Evolutionary conservation across 73 alveolate genomes (phyloP).

Genomic region (Symbiodinium pilosum): DNA sequence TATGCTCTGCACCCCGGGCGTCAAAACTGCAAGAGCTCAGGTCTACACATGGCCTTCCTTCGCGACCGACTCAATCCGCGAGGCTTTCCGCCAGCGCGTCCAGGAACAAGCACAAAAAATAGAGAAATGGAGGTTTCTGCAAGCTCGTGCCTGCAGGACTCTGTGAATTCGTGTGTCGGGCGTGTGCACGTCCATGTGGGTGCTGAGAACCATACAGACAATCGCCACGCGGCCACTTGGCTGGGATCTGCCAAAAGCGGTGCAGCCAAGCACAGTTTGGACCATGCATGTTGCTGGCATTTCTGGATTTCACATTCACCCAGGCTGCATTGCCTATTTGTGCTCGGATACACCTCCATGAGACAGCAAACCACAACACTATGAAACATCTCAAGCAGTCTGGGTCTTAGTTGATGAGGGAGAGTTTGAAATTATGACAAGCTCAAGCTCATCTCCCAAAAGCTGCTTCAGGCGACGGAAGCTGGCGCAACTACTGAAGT

Average conservation of each 20-base stretch:
- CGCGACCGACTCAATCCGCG: constrained; percentile 4
- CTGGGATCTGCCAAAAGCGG: not conserved
- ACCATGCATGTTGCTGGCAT: not conserved
- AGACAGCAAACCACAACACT: constrained; percentile 90
- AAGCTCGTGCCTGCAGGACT: constrained; percentile 45
- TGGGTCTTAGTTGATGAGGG: not conserved
- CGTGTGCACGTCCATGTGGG: constrained; percentile 76
- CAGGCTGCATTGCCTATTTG: constrained; percentile 43
- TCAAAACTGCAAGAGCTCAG: not conserved
- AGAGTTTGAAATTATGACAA: not conserved
- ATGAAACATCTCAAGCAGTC: constrained; percentile 74
- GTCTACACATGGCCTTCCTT: constrained; percentile 90
- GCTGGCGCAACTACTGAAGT: constrained; percentile 41
- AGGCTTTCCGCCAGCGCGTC: constrained; percentile 25
- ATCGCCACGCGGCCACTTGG: constrained; percentile 64
- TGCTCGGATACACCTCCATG: constrained; percentile 23
- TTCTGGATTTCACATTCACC: not conserved
- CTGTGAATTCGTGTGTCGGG: constrained; percentile 25
- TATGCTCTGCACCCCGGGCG: too few relatives aligned
- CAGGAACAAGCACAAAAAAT: constrained; percentile 43
- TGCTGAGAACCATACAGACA: constrained; percentile 90
- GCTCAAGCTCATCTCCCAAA: not conserved
- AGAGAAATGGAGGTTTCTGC: not conserved
- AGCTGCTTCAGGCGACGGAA: constrained; percentile 25
- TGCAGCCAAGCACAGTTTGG: not conserved